phyloP scores from a whole-genome alignment of 345 rosid genomes.

The Melastoma malabathricum region DNA sequence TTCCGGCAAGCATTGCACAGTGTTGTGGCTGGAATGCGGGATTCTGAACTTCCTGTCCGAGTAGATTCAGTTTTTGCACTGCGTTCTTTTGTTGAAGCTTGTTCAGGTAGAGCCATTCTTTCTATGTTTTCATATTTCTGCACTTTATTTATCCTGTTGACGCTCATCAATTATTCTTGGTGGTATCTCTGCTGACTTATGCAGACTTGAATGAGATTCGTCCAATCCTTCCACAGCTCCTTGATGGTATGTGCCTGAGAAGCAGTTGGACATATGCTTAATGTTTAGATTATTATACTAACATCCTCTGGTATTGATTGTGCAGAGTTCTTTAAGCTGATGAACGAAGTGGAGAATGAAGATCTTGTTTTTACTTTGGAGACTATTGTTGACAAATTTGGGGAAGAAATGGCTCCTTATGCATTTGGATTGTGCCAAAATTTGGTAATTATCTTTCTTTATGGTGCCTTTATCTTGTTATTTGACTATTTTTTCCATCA shows the following conservation, averaged over 20 bases:
- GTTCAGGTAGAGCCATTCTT: slow-evolving; percentile 38
- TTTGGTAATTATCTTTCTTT: slow-evolving; percentile 37
- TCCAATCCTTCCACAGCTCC: slow-evolving; percentile 90
- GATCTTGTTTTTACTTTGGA: slow-evolving; percentile 85
- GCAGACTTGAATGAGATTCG: slow-evolving; percentile 95
- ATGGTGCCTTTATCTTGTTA: no score
- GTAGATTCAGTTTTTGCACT: slow-evolving; percentile 96
- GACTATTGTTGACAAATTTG: slow-evolving; percentile 88
- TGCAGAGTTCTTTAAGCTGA: slow-evolving; percentile 91
- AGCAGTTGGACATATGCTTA: not conserved
- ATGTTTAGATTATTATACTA: slow-evolving; percentile 2
- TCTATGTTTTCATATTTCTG: not conserved
- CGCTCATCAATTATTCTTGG: not conserved
- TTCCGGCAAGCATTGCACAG: slow-evolving; percentile 72
- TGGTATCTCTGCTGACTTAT: slow-evolving; percentile 4
- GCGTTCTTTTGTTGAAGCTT: slow-evolving; percentile 88
- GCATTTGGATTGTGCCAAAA: slow-evolving; percentile 91
- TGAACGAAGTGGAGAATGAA: slow-evolving; percentile 99
- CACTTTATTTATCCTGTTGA: slow-evolving; percentile 1
- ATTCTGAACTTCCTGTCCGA: slow-evolving; percentile 94
- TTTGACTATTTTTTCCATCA: no score
- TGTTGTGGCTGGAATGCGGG: slow-evolving; percentile 86
- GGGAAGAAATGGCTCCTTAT: slow-evolving; percentile 95
- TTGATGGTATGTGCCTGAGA: slow-evolving; percentile 49
- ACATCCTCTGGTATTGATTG: slow-evolving; percentile 3